Conservation (phyloP, 2,329 filamentous ascomycete species). For the Claviceps sp. region DNA sequence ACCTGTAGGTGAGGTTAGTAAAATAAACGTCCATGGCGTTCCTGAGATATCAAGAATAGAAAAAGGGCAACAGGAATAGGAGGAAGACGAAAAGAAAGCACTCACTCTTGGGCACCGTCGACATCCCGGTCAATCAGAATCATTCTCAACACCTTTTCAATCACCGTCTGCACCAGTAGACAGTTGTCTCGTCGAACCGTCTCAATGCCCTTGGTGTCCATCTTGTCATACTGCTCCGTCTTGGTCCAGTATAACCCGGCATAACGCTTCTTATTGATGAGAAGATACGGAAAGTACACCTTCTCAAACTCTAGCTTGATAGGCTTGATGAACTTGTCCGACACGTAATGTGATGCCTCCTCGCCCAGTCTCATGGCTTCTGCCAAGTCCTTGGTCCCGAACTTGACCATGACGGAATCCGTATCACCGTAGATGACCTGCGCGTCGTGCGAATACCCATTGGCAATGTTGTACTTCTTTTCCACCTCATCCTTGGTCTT, state of each 20-base stretch:
- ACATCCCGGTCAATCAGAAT: constrained; percentile 89
- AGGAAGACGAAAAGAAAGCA: neutral
- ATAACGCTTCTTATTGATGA: constrained; percentile 99
- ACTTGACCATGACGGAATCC: constrained; percentile 99
- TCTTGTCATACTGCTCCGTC: constrained; percentile 91
- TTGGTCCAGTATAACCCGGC: constrained; percentile 97
- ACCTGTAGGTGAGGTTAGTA: constrained; percentile 38
- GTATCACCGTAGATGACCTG: constrained; percentile 98
- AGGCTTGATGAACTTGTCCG: constrained; percentile 83
- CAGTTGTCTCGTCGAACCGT: constrained; percentile 97
- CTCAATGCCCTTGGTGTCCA: constrained; percentile 99
- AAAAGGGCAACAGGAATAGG: no score
- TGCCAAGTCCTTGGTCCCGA: constrained; percentile 73
- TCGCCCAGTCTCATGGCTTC: constrained; percentile 93
- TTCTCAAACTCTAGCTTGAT: constrained; percentile 99
- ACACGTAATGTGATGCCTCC: constrained; percentile 80
- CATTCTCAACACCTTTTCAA: constrained; percentile 92
- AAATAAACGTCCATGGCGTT: neutral
- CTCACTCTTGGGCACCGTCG: constrained; percentile 83
- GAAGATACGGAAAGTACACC: constrained; percentile 91
- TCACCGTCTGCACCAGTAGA: constrained; percentile 86
- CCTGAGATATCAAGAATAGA: no score
- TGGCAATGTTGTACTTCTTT: constrained; percentile 74
- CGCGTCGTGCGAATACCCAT: constrained; percentile 88
- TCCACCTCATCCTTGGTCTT: constrained; percentile 96